These are phyloP conservation scores for Gomphus bonarii DNA, from an alignment of 1,284 basidiomycete species.

Conservation along the genomic window DNA sequence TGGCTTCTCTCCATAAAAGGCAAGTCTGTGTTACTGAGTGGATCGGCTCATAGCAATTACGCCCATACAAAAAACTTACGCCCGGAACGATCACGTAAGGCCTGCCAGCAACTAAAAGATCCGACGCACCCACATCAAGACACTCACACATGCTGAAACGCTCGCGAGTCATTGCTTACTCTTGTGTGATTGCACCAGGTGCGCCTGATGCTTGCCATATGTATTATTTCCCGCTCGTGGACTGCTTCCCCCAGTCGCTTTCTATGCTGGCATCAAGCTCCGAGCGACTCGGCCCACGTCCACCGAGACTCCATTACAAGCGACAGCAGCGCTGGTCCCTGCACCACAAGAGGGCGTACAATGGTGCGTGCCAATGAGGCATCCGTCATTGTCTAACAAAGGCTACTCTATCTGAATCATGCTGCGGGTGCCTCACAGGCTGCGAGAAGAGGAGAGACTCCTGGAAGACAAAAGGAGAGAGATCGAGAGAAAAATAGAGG, in stretches of 20 bases:
- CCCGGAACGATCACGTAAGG: neutral
- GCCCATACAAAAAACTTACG: neutral
- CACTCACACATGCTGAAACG: neutral
- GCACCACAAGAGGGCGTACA: neutral
- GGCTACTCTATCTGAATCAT: neutral
- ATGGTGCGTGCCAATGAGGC: neutral
- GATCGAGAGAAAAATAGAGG: constrained; percentile 1
- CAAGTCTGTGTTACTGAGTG: neutral
- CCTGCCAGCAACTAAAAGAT: neutral
- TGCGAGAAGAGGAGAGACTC: neutral
- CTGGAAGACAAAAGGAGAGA: neutral
- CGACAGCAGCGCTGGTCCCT: neutral
- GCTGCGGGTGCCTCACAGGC: neutral
- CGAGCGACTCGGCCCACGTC: neutral
- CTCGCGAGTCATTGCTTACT: neutral
- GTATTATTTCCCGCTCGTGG: neutral
- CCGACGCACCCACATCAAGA: neutral
- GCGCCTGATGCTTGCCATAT: neutral
- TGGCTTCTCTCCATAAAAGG: neutral
- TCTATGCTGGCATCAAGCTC: constrained; percentile 5
- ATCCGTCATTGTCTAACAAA: neutral
- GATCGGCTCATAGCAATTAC: neutral
- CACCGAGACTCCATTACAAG: constrained; percentile 1
- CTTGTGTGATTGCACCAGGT: constrained; percentile 6
- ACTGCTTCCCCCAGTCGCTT: neutral